Base-by-base conservation (phyloP, 148 eudicot genomes). In the Polygonum maritimum region DNA sequence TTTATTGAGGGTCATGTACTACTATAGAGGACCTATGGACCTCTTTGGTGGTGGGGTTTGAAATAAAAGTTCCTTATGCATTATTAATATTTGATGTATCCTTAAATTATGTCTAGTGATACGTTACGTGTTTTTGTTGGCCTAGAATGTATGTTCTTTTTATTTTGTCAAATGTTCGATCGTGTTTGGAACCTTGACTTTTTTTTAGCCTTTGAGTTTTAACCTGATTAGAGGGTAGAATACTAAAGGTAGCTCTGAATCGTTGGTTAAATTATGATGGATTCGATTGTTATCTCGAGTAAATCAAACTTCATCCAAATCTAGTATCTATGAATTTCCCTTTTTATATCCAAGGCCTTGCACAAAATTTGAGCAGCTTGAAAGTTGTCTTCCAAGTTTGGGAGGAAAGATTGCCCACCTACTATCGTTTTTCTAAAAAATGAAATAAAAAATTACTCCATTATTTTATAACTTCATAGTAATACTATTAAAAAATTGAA, bases 41-140 rank as follows among this genome's bases (percentile, higher is more conserved):
- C 63, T 31, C 69, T 63, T 63, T 63, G 18, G 39, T 63, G 69
- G 69, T 63, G 69, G 69, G 40, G 69, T 63, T 63, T 63, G 7
- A 63, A 63, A 63, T 63, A 63, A 33, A 63, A 63, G 69, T 31
- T 63, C 13, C 69, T 3, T 63, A 39, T 63, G 69, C 69, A 63
- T 63, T 63, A n/a, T 26, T 60, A 22, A 60, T 60, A 26, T 26
- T 9, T 22, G 15, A 22, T 58, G 65, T 58, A 58, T 58, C 38
- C 38, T 60, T 60, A 60, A 26, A 60, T 60, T 26, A 54, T 54
- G 18, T 57, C 1, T 51, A 16, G 57, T 15, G 16, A 14, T 51
- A 57, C 19, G 8, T 6, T 19, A 57, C 31, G 21, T 19, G 21
- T 57, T 31, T 4, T 63, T 63, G 18, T 63, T 63, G 69, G 69